Conservation (phyloP, 306 rosid genomes). For the Castanea crenata region DNA sequence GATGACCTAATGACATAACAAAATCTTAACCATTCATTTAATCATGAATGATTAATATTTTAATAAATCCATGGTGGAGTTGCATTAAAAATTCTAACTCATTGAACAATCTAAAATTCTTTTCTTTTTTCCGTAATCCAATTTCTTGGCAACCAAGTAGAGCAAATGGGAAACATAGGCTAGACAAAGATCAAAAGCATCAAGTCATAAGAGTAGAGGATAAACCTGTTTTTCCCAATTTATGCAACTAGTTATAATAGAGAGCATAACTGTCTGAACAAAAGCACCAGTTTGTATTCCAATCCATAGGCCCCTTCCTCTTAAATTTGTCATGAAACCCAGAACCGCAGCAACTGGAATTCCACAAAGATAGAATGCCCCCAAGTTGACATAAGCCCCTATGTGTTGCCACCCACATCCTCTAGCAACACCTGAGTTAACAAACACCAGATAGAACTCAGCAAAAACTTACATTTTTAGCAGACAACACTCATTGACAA, state of each 20-base stretch:
- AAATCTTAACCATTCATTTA: too few species aligned
- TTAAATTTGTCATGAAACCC: conserved; percentile 48
- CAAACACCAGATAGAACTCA: not conserved
- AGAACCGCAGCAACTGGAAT: conserved; percentile 53
- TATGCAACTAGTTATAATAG: conserved; percentile 40
- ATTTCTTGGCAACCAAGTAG: not conserved
- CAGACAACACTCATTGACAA: not conserved
- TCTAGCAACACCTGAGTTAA: conserved; percentile 54
- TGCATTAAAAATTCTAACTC: too few species aligned
- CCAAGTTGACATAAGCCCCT: conserved; percentile 67
- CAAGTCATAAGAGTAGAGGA: not conserved
- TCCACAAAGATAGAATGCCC: conserved; percentile 74
- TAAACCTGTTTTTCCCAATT: conserved; percentile 63
- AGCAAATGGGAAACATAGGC: not conserved
- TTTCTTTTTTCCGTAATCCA: not conserved
- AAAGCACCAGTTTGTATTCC: conserved; percentile 59
- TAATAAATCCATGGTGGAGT: too few species aligned
- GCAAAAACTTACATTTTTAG: not conserved
- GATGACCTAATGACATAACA: too few species aligned
- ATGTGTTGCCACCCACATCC: conserved; percentile 81
- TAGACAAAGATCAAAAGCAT: not conserved
- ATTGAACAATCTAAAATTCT: too few species aligned
- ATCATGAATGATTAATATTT: too few species aligned
- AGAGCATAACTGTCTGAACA: conserved; percentile 46
- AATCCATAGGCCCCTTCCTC: conserved; percentile 76